Conservation (phyloP, 306 rosid genomes). For the Ammopiptanthus mongolicus region DNA sequence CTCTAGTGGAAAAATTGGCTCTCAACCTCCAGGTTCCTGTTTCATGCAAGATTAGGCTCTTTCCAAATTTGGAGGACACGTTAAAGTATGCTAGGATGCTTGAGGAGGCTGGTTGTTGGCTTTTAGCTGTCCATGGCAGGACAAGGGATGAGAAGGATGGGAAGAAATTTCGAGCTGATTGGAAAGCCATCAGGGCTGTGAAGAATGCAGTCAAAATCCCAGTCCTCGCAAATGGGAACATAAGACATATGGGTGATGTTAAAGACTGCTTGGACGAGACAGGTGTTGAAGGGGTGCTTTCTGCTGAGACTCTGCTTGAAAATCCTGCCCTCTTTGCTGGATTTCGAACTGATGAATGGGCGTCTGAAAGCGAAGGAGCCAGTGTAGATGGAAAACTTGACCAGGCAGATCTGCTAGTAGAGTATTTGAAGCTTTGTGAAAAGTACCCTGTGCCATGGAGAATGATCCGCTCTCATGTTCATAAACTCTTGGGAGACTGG, state of each 20-base stretch:
- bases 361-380: constrained; percentile 28
- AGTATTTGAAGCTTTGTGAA: constrained; percentile 86
- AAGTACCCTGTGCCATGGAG: constrained; percentile 84
- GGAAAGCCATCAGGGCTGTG: constrained; percentile 82
- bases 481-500: constrained; percentile 92
- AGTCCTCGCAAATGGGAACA: constrained; percentile 50
- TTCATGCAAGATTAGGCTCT: constrained; percentile 88
- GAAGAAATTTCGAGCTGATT: constrained; percentile 80
- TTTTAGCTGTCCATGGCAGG: constrained; percentile 83
- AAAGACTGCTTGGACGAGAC: constrained; percentile 42
- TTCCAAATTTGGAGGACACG: constrained; percentile 79
- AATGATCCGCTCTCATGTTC: constrained; percentile 90
- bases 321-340: constrained; percentile 96
- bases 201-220: constrained; percentile 72
- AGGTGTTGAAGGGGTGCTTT: constrained; percentile 49
- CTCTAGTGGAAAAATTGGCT: constrained; percentile 77
- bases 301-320: constrained; percentile 78
- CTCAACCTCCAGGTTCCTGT: constrained; percentile 79
- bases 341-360: constrained; percentile 69
- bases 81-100: constrained; percentile 82
- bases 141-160: constrained; percentile 93
- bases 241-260: constrained; percentile 45
- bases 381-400: constrained; percentile 51
- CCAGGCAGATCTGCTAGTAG: constrained; percentile 73
- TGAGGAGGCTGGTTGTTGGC: constrained; percentile 90